Evolutionary conservation across 441 rosid species (phyloP).

Genomic region (Syzygium syzygioides): DNA sequence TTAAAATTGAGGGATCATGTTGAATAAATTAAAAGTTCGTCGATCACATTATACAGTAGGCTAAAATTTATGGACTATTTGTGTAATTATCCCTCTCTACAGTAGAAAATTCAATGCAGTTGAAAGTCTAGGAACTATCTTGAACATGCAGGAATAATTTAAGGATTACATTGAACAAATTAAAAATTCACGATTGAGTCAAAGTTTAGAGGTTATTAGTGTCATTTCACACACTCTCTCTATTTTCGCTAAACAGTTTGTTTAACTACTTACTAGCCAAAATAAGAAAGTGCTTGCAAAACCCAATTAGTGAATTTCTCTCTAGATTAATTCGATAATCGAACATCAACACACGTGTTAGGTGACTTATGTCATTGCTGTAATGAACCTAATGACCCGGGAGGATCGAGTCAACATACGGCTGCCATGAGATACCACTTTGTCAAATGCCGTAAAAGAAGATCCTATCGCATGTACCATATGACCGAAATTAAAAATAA

Average conservation of each 20-base stretch:
- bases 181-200: rapidly evolving
- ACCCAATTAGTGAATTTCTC: not conserved
- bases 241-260: not conserved
- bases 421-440: not conserved
- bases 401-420: not conserved
- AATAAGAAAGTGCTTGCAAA: not conserved
- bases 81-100: no score
- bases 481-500: not conserved
- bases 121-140: not conserved
- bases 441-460: not conserved
- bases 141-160: rapidly evolving
- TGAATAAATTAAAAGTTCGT: no score
- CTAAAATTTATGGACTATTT: rapidly evolving
- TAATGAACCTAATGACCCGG: not conserved
- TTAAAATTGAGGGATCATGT: no score
- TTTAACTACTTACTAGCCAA: not conserved
- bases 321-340: not conserved
- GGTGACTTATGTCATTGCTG: no score
- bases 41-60: rapidly evolving
- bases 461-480: not conserved
- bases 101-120: rapidly evolving
- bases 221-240: no score
- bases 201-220: not conserved
- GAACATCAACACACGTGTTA: not conserved
- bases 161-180: rapidly evolving